Evolutionary conservation across 352 stramenopile species (phyloP).

Genomic region (Lagenidium giganteum): DNA sequence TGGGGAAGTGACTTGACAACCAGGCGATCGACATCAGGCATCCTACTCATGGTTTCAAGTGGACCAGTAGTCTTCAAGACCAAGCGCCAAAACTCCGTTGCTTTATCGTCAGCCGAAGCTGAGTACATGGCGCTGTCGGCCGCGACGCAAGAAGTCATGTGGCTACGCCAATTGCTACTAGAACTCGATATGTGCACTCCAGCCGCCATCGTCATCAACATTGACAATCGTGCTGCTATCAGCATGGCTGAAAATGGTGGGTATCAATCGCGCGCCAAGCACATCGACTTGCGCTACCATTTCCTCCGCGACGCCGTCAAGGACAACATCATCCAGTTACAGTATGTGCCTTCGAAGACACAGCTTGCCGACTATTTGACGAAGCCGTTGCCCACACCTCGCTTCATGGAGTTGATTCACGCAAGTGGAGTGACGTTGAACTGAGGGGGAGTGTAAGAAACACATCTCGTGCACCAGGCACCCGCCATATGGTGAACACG

Average conservation of each 20-base stretch:
- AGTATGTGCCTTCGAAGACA: constrained; percentile 1
- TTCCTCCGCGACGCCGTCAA: too few relatives aligned
- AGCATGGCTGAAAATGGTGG: too few relatives aligned
- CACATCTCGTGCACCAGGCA: too few relatives aligned
- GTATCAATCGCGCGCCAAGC: too few relatives aligned
- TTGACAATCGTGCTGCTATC: too few relatives aligned
- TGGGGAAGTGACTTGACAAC: constrained; percentile 13
- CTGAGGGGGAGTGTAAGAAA: too few relatives aligned
- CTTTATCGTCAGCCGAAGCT: constrained; percentile 14
- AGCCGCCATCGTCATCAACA: too few relatives aligned
- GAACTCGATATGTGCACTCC: constrained; percentile 1
- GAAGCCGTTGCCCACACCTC: too few relatives aligned
- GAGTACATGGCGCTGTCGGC: constrained; percentile 19
- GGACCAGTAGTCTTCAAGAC: constrained; percentile 15
- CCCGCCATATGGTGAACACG: too few relatives aligned
- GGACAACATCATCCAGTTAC: neutral
- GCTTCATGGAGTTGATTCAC: too few relatives aligned
- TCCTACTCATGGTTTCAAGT: constrained; percentile 6
- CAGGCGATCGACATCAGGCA: constrained; percentile 12
- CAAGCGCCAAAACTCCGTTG: constrained; percentile 12
- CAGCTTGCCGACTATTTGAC: constrained; percentile 1
- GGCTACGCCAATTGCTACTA: constrained; percentile 7
- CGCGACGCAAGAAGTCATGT: constrained; percentile 12
- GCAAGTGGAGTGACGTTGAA: too few relatives aligned
- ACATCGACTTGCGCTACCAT: too few relatives aligned